Evolutionary conservation across 2,329 filamentous ascomycete genomes (phyloP).

Genomic region (Diplodia intermedia): DNA sequence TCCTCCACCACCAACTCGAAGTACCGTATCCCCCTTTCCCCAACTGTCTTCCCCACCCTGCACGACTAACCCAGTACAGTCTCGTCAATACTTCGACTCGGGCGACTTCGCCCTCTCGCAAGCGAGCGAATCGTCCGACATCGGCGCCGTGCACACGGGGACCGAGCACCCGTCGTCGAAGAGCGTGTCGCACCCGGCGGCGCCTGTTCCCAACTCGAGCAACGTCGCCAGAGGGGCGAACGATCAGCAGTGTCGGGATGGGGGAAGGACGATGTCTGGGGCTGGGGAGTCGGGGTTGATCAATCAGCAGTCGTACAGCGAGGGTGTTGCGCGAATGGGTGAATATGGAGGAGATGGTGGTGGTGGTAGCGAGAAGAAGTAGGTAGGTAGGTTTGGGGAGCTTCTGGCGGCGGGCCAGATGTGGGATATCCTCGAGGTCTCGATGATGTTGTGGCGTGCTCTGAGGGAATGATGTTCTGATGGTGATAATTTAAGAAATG

Average conservation of each 20-base stretch:
- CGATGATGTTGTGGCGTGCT: too few species aligned
- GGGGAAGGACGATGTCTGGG: not conserved
- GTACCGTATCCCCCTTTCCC: not conserved
- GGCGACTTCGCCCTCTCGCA: not conserved
- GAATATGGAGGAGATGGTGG: not conserved
- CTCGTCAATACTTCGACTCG: not conserved
- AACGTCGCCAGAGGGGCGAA: not conserved
- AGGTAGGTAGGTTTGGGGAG: not conserved
- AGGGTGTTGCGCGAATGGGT: too few species aligned
- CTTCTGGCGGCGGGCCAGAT: too few species aligned
- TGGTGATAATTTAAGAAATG: too few species aligned
- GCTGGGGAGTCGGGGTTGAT: too few species aligned
- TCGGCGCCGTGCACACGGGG: not conserved
- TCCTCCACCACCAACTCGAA: not conserved
- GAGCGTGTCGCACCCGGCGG: not conserved
- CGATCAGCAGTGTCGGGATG: not conserved
- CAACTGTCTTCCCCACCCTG: too few species aligned
- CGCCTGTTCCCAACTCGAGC: not conserved
- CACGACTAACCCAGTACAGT: not conserved
- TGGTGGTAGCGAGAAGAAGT: not conserved
- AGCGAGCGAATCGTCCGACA: not conserved
- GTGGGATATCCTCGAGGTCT: too few species aligned
- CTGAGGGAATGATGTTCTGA: too few species aligned
- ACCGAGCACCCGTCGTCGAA: not conserved
- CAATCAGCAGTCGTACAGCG: not conserved